Conservation (phyloP, 257 asterid species). For the Thymus mandschuricus region DNA sequence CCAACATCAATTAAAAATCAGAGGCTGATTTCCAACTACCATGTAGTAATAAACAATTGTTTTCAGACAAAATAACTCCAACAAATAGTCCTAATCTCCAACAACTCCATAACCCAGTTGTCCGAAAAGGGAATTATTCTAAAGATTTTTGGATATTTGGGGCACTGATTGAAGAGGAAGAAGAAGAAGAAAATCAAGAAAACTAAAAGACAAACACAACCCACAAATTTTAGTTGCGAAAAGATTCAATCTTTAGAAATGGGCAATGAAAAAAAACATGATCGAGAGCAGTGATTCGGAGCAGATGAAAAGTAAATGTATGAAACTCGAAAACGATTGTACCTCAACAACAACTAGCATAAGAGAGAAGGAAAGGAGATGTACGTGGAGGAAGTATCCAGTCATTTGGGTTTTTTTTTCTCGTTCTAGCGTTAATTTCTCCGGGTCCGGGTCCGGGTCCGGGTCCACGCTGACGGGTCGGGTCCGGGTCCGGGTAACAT, state of each 20-base stretch:
- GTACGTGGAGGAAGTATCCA: constrained; percentile 21
- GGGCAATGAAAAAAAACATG: constrained; percentile 22
- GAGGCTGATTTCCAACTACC: constrained; percentile 25
- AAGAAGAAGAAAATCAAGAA: neutral
- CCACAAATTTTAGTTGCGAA: constrained; percentile 13
- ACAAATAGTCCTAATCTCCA: constrained; percentile 14
- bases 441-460: too few relatives aligned
- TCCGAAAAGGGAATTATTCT: constrained; percentile 15
- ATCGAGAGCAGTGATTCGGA: constrained; percentile 25
- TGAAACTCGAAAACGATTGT: constrained; percentile 1
- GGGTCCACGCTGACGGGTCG: too few relatives aligned
- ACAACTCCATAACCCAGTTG: constrained; percentile 33
- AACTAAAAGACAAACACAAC: constrained; percentile 28
- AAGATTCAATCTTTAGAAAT: constrained; percentile 34
- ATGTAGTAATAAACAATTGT: constrained; percentile 24
- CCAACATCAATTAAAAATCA: constrained; percentile 11
- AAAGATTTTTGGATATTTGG: constrained; percentile 6
- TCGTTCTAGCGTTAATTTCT: too few relatives aligned
- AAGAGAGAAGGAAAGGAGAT: neutral
- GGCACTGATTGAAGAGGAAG: constrained; percentile 22
- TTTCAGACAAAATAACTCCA: constrained; percentile 30
- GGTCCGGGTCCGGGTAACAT: too few relatives aligned
- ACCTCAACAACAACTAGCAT: neutral
- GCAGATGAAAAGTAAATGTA: constrained; percentile 20
- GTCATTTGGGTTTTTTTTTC: constrained; percentile 32